Evolutionary conservation across 2,329 filamentous ascomycete species (phyloP).

Genomic region (Leptographium flavum): DNA sequence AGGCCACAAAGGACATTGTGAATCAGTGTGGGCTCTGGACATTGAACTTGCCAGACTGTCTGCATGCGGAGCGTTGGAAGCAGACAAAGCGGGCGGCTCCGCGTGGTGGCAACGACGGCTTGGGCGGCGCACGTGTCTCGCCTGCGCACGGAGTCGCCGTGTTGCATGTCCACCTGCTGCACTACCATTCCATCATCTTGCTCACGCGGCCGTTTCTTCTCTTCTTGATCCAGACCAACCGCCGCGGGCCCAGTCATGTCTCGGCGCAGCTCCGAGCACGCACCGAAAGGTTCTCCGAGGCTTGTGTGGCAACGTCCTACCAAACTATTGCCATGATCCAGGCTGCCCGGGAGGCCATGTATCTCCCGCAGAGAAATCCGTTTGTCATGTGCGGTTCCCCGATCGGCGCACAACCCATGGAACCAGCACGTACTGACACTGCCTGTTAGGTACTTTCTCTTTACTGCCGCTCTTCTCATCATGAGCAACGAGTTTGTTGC

Average conservation of each 20-base stretch:
- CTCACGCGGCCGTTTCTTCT: slow-evolving; percentile 52
- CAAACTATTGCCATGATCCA: slow-evolving; percentile 34
- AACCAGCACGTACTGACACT: slow-evolving; percentile 1
- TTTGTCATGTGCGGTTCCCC: slow-evolving; percentile 44
- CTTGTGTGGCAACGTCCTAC: slow-evolving; percentile 35
- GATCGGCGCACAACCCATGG: too few species aligned
- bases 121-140: not conserved
- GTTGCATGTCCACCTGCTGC: slow-evolving; percentile 47
- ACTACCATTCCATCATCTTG: slow-evolving; percentile 48
- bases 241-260: slow-evolving; percentile 10
- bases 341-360: slow-evolving; percentile 26
- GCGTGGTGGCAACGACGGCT: not conserved
- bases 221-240: slow-evolving; percentile 30
- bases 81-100: not conserved
- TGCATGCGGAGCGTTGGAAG: slow-evolving; percentile 30
- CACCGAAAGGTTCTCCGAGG: slow-evolving; percentile 27
- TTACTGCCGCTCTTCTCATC: slow-evolving; percentile 37
- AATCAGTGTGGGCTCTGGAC: slow-evolving; percentile 38
- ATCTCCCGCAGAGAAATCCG: slow-evolving; percentile 37
- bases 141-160: slow-evolving; percentile 39
- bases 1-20: slow-evolving; percentile 41
- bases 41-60: slow-evolving; percentile 27
- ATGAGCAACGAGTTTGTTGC: slow-evolving; percentile 41
- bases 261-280: slow-evolving; percentile 18
- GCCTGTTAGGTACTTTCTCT: slow-evolving; percentile 37